Evolutionary conservation across 306 rosid genomes (phyloP).

Genomic region (Rosa persica): DNA sequence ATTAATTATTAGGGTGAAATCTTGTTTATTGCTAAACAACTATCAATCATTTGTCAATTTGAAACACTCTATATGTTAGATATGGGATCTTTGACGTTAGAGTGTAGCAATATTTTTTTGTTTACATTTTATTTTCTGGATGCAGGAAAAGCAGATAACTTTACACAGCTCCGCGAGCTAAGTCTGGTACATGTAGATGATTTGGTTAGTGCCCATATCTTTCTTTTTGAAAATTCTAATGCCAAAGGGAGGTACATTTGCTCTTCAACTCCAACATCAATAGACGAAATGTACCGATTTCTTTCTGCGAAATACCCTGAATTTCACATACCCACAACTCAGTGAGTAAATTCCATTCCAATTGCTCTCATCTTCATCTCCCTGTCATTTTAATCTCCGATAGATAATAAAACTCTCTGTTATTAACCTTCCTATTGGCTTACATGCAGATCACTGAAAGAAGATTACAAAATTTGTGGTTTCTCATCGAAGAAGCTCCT

Average conservation of each 20-base stretch:
- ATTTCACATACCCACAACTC: constrained; percentile 37
- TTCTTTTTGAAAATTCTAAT: constrained; percentile 49
- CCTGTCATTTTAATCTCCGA: background rate
- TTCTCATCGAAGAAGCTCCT: constrained; percentile 48
- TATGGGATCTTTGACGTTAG: no score
- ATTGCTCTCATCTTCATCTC: background rate
- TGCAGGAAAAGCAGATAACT: constrained; percentile 40
- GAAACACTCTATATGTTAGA: no score
- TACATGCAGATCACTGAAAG: constrained; percentile 29
- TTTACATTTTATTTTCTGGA: background rate
- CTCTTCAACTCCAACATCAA: constrained; percentile 33
- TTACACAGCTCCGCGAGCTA: constrained; percentile 15
- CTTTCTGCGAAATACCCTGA: constrained; percentile 46
- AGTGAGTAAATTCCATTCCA: constrained; percentile 41
- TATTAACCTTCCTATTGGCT: background rate
- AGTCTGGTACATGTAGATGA: constrained; percentile 64
- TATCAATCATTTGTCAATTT: background rate
- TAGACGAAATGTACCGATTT: constrained; percentile 31
- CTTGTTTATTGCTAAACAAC: no score
- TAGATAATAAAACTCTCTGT: background rate
- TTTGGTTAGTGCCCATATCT: constrained; percentile 59
- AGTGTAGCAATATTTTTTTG: no score
- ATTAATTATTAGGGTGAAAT: no score
- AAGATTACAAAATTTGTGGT: constrained; percentile 10
- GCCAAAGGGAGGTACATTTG: constrained; percentile 64